Base-by-base conservation (phyloP, 1,284 basidiomycete genomes). In the Cryptococcus neoformans region DNA sequence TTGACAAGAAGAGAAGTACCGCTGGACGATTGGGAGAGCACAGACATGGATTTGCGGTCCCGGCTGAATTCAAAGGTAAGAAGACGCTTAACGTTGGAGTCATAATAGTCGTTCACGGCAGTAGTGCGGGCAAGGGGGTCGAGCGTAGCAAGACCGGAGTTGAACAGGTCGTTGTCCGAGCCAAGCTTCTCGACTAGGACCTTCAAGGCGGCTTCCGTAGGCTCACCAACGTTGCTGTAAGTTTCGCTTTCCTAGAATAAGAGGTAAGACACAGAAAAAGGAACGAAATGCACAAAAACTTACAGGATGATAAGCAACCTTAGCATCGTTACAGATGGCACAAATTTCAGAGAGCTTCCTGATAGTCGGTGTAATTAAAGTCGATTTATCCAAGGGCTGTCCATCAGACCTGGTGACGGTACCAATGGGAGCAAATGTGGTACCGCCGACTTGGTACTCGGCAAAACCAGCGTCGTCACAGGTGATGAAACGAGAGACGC, bases 31-130 rank as follows among this genome's bases (percentile, higher is more conserved):
- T 83, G 83, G 50, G 90, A 87, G 49, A 98, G 84, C 41, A 96
- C 92, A 28, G 94, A 97, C 95, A 98, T 99, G 84, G 93, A 94
- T 80, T 98, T 99, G 74, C 95, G 89, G 77, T 99, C 96, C 39
- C 95, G 88, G 35, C 92, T 90, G 79, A 99, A 99, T 76, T 98
- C 95, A 72, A 99, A 94, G 2, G 94, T 98, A 62, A 95, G 80
- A 10, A 96, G 81, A 59, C 93, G 87, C 16, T 86, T 81, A 68
- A 92, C 87, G 17, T 79, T 81, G 49, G 81, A 80, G 64, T 92
- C 89, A 70, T 90, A 87, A 76, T 87, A 83, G 51, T 89, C 86
- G 79, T 89, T 92, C 76, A 98, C 83, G 41, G 88, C 92, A 63
- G 84, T 90, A 49, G 88, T 86, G 54, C 93, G 89, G 44, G 80